Conservation (phyloP, 768 basidiomycete genomes). For the Macrocybe gigantea region DNA sequence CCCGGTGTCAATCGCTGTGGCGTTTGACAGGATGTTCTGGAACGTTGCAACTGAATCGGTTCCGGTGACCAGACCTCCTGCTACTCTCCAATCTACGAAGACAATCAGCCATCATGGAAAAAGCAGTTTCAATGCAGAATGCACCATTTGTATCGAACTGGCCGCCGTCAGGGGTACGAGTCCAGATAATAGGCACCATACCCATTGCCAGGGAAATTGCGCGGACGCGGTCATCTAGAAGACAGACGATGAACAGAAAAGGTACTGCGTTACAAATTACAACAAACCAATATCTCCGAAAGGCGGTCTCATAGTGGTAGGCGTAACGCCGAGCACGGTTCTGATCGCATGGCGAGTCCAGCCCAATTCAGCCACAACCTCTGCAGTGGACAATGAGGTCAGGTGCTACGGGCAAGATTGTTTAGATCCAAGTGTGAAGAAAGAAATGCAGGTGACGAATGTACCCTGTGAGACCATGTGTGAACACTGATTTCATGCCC, state of each 20-base stretch:
- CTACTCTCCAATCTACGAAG: constrained; percentile 75
- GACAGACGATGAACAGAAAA: constrained; percentile 3
- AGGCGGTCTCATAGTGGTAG: constrained; percentile 75
- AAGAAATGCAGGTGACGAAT: constrained; percentile 7
- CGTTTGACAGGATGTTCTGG: constrained; percentile 66
- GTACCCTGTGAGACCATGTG: constrained; percentile 83
- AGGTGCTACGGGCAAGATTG: constrained; percentile 35
- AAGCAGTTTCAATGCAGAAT: not conserved
- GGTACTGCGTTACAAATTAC: not conserved
- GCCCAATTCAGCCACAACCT: constrained; percentile 91
- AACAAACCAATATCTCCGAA: constrained; percentile 69
- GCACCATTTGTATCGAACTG: constrained; percentile 72
- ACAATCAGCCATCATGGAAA: not conserved
- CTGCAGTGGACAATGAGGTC: constrained; percentile 67
- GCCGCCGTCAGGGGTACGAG: constrained; percentile 45
- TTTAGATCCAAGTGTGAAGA: not conserved
- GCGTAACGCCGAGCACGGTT: constrained; percentile 66
- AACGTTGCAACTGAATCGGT: constrained; percentile 63
- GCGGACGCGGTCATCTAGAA: constrained; percentile 83
- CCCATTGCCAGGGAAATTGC: constrained; percentile 90
- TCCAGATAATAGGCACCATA: constrained; percentile 88
- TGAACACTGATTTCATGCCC: constrained; percentile 82
- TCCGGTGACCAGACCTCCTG: constrained; percentile 68
- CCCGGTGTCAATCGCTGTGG: constrained; percentile 56
- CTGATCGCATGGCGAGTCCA: constrained; percentile 89